These are phyloP conservation scores for Stentor coeruleus DNA, from an alignment of 73 alveolate species.

Conservation along the genomic window DNA sequence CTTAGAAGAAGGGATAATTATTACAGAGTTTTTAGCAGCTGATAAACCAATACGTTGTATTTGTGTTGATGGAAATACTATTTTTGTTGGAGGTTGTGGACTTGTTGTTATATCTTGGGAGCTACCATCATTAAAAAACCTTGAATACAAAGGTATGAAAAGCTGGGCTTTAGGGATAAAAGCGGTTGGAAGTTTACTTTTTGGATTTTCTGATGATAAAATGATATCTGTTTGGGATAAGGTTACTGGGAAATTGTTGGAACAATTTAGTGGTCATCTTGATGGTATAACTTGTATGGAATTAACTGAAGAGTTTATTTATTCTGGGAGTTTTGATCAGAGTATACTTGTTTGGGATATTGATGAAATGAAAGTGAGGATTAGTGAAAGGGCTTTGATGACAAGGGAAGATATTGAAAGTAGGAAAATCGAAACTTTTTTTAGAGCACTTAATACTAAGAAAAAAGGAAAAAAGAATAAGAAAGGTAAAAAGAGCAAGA, in stretches of 20 bases:
- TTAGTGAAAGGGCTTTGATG: constrained; percentile 64
- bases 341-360: constrained; percentile 71
- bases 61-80: constrained; percentile 33
- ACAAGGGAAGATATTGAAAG: constrained; percentile 55
- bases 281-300: constrained; percentile 79
- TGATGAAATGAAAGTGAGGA: constrained; percentile 58
- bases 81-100: constrained; percentile 64
- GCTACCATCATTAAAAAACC: constrained; percentile 45
- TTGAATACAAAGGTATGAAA: constrained; percentile 42
- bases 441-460: constrained; percentile 31
- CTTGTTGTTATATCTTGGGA: constrained; percentile 46
- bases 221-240: constrained; percentile 72
- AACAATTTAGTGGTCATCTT: constrained; percentile 69
- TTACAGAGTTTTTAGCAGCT: constrained; percentile 50
- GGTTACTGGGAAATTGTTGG: constrained; percentile 52
- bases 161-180: constrained; percentile 72
- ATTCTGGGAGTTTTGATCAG: constrained; percentile 74
- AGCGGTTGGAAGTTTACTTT: constrained; percentile 44
- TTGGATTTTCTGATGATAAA: constrained; percentile 72
- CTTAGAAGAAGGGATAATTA: constrained; percentile 49
- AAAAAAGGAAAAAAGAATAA: constrained; percentile 37
- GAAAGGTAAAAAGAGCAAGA: constrained; percentile 34
- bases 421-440: constrained; percentile 46
- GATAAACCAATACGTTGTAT: constrained; percentile 57
- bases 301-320: constrained; percentile 61